Evolutionary conservation across 257 asterid species (phyloP), one percentile per base, ranked within the genome.

Genomic region (Euphrasia confusa): DNA sequence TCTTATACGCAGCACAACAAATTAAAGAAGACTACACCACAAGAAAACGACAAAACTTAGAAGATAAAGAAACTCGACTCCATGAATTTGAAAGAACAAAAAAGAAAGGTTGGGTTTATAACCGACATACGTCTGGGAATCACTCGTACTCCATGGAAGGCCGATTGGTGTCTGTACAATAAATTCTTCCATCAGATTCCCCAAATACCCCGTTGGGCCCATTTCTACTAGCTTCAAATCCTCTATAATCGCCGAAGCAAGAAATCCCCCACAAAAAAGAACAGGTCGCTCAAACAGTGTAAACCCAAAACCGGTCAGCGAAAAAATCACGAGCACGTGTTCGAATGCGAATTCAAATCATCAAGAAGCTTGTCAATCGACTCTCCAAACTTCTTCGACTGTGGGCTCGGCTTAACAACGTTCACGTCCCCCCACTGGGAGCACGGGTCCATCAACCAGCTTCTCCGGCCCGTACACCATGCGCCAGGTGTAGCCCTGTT

Each of bases 391-490:
- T 44, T 72, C 81, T 77, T 79, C 24, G 80, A 83, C 27, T 66
- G 87, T 28, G 83, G 83, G 5, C 99, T 91, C 2, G 96, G 79
- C 69, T 80, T 85, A 18, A 89, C 72, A 17, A 79, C 83, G 68
- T 89, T 89, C 24, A 89, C 86, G 33, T 85, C 87, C 21, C 91
- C 95, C 99, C 97, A 93, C 60, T 76, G 81, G 0, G 96, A 81
- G 58, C 99, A 93, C 4, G 97, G 99, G 69, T 89, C 97, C 77
- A 48, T 70, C 62, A 76, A 71, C 99, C 95, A 83, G 62, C 71
- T 78, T 69, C 53, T 74, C 42, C 84, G 74, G 21, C 94, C 96
- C 0, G 69, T 74, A 74, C 99, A 93, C 99, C 99, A 93, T 6
- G 95, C 89, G 4, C 99, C 99, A 0, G 95, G 97, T 2, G 99